Conservation (phyloP, 768 basidiomycete genomes). For the Amanita pseudoporphyria region DNA sequence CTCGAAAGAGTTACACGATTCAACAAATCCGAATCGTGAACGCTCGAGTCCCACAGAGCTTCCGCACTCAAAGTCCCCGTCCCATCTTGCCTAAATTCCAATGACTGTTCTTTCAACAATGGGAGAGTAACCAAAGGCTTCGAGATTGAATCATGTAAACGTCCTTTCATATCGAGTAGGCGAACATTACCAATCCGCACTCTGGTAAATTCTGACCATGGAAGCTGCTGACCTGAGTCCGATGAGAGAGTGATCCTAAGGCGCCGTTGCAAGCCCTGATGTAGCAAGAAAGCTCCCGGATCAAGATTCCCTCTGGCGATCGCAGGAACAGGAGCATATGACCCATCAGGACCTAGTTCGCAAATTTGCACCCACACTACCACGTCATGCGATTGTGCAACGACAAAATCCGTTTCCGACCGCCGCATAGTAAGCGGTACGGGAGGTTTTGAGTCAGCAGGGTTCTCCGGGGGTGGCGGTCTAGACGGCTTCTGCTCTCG, state of each 20-base stretch:
- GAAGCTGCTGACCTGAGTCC: constrained; percentile 82
- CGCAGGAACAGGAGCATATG: constrained; percentile 78
- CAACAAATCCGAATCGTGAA: constrained; percentile 78
- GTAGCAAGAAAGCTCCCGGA: constrained; percentile 78
- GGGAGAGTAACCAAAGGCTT: constrained; percentile 65
- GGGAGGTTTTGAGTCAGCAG: constrained; percentile 30
- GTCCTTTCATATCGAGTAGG: constrained; percentile 75
- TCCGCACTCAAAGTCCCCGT: constrained; percentile 60
- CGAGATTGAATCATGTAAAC: constrained; percentile 68
- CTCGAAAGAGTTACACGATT: constrained; percentile 75
- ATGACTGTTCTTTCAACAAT: constrained; percentile 56
- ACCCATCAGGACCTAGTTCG: constrained; percentile 79
- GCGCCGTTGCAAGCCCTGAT: constrained; percentile 89
- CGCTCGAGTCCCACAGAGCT: constrained; percentile 88
- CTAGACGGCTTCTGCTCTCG: constrained; percentile 59
- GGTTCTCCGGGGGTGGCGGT: constrained; percentile 25
- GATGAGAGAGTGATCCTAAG: constrained; percentile 70
- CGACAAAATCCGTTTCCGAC: constrained; percentile 87
- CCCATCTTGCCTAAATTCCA: constrained; percentile 80
- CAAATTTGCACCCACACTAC: constrained; percentile 79
- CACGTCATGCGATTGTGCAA: constrained; percentile 85
- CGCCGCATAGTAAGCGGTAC: constrained; percentile 72
- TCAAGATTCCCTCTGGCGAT: constrained; percentile 67
- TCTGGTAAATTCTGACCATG: constrained; percentile 74
- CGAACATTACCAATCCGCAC: constrained; percentile 79